These are phyloP conservation scores for Seiridium unicorne DNA, from an alignment of 2,329 filamentous ascomycete genomes.

Conservation along the genomic window DNA sequence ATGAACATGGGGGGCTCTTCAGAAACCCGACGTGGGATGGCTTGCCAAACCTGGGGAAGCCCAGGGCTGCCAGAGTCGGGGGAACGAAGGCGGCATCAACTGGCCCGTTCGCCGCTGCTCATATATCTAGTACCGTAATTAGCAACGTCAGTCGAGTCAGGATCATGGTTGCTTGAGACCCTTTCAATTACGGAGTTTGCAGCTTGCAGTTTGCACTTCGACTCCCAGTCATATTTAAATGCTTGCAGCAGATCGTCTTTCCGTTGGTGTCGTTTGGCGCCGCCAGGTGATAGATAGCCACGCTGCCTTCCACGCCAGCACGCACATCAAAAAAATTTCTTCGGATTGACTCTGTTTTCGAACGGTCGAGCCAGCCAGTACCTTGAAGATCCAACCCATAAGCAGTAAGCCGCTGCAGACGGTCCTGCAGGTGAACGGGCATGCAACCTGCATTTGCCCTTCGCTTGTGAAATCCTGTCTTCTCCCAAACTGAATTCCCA, in stretches of 20 bases:
- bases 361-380: not conserved
- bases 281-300: no score
- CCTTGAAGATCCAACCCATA: slow-evolving; percentile 2
- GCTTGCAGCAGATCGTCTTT: no score
- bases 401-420: slow-evolving; percentile 7
- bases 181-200: no score
- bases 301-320: no score
- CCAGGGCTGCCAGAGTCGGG: not conserved
- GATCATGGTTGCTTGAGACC: not conserved
- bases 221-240: no score
- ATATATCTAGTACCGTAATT: not conserved
- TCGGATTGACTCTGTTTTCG: not conserved
- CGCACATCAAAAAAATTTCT: not conserved
- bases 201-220: no score
- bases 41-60: slow-evolving; percentile 5
- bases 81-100: not conserved
- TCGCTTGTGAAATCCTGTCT: no score
- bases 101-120: not conserved
- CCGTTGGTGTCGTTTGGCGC: no score
- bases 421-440: not conserved
- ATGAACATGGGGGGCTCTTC: not conserved
- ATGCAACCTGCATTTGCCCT: not conserved
- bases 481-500: no score
- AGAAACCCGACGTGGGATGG: not conserved
- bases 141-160: not conserved